A percentile compares a stretch with the other conserved stretches of the same genome.
These are phyloP conservation scores for Wallacemonas sp. DNA, from an alignment of 208 protist genomes.

Conservation along the genomic window DNA sequence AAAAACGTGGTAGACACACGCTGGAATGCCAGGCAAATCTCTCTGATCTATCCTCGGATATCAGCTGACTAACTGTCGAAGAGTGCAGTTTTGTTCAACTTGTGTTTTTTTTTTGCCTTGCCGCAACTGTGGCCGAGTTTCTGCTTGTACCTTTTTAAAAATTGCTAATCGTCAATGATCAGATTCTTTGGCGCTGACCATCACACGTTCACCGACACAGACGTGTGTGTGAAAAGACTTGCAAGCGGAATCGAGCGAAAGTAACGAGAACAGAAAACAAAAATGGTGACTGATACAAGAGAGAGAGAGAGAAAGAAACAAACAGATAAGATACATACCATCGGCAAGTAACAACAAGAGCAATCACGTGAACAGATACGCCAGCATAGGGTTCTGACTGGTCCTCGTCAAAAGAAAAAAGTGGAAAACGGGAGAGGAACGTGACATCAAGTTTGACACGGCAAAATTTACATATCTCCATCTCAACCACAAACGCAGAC, in stretches of 20 bases:
- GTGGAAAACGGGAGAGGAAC: slow-evolving; percentile 19
- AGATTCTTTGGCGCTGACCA: too few relatives aligned
- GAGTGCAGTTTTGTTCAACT: neutral
- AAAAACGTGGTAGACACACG: too few relatives aligned
- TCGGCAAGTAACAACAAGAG: neutral
- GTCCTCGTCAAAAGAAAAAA: too few relatives aligned
- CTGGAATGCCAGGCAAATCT: too few relatives aligned
- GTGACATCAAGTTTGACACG: neutral
- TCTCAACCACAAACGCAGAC: neutral
- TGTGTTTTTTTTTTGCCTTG: slow-evolving; percentile 3
- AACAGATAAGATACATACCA: too few relatives aligned
- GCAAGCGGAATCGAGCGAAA: too few relatives aligned
- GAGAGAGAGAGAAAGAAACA: slow-evolving; percentile 13
- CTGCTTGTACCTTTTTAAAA: neutral
- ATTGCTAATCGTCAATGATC: neutral
- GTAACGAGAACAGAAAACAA: too few relatives aligned
- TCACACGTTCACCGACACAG: too few relatives aligned
- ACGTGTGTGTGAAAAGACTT: too few relatives aligned
- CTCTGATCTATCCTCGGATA: too few relatives aligned
- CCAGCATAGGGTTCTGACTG: neutral
- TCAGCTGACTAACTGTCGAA: neutral
- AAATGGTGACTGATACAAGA: neutral
- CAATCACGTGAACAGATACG: neutral
- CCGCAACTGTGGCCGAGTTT: too few relatives aligned
- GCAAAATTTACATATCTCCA: too few relatives aligned